Base-by-base conservation (phyloP, 176 grass and related monocot species). In the Coix lacrymajobi region DNA sequence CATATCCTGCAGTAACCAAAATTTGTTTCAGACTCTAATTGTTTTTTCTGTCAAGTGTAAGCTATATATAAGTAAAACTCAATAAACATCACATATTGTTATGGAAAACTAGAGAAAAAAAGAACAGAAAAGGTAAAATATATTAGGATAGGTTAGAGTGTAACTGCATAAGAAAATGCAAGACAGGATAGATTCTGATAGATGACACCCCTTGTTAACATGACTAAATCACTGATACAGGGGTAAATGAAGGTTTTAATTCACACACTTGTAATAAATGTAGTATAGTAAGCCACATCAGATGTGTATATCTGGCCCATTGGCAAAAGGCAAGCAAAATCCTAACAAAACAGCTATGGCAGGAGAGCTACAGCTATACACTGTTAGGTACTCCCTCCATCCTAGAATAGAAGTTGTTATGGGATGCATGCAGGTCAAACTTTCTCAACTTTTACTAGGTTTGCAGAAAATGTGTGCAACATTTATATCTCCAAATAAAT, bases 221-320 rank as follows among this genome's bases (percentile, higher is more conserved):
- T 44, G 38, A 5, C 8, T 28, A 68, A 20, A 76, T 44, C 22
- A 8, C 17, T 28, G 31, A 45, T 66, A 88, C 57, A 52, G 10
- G 78, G 74, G 57, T 22, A 79, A 63, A 78, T 17, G 26, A n/a
- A 87, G 76, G 57, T 31, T 45, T 24, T 67, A 28, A 74, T 78
- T 68, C 70, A 46, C 62, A 57, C 4, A 3, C 30, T 48, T 9
- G 26, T 63, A 56, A 60, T 57, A 4, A 19, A 70, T 61, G 39
- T 66, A 71, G 31, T 56, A 76, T 12, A 12, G 70, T 15, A 78
- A 82, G 12, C 49, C n/a, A 56, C 65, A 81, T 78, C 81, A 66
- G 54, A 46, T 79, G 20, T 56, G 51, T 78, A 88, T 74, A 77
- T 51, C 34, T 20, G 6, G 26, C 69, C n/a, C 44, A 41, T 56